Base-by-base conservation (phyloP, 768 basidiomycete species). In the Lentinus brumalis region DNA sequence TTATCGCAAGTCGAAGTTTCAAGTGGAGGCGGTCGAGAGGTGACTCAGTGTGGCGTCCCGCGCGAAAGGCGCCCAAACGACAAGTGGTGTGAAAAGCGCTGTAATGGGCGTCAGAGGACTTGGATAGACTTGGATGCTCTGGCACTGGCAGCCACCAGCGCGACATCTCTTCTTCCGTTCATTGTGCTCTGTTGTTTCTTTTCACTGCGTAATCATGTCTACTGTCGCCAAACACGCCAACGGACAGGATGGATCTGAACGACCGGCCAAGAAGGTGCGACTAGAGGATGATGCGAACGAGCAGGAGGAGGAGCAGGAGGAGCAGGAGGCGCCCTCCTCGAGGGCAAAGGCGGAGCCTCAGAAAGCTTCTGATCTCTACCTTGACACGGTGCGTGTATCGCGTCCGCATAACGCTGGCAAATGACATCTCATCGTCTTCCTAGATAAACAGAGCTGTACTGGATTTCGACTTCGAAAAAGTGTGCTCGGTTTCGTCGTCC, bases 401-500 rank as follows among this genome's bases (percentile, higher is more conserved):
- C 10, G 21, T 21, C 29, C 14, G 29, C 18, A 14, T 14, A 11
- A 26, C 21, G 21, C 21, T 32, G 8, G 8, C 1, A 46, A 65
- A 18, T 14, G 26, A 44, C 42, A 30, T 47, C 53, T 46, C 53
- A 32, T 52, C 40, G 61, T 38, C 11, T 16, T 16, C 53, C 32
- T 71, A 98, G 96, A 92, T 98, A 65, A 94, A 97, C 73, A 85
- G 97, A 62, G 85, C 83, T 50, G 81, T 86, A 47, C 85, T 99
- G 59, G 97, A 99, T 75, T 99, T 99, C 76, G 97, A 99, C 77
- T 99, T 99, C 69, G 97, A 99, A 78, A 95, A 96, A 81, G 85
- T 98, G 30, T 99, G 97, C 81, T 98, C 96, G 9, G 93, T 98
- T 53, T 97, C 94, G 39, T 81, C 94, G 56, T 91, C 92, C 44